phyloP scores from a whole-genome alignment of 2,329 filamentous ascomycete species.

The Epichloe uncinata region DNA sequence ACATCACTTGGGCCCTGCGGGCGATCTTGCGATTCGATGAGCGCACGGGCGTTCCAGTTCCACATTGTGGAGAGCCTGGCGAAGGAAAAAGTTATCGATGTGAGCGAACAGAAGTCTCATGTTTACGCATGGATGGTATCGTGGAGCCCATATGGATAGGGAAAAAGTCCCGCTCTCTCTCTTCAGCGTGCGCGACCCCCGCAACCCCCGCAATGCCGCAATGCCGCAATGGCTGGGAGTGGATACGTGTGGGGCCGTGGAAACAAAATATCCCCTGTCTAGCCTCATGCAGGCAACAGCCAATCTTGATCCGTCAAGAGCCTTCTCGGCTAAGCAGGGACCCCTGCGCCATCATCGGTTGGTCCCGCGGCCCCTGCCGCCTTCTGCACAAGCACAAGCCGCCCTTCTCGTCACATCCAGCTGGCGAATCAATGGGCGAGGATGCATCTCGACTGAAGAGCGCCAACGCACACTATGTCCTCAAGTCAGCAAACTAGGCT shows the following conservation, averaged over 20 bases:
- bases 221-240: not conserved
- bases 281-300: constrained; percentile 20
- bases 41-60: not conserved
- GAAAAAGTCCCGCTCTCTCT: too few relatives aligned
- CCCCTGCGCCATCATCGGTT: constrained; percentile 27
- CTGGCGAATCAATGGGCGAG: constrained; percentile 7
- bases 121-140: too few relatives aligned
- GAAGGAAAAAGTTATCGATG: too few relatives aligned
- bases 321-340: constrained; percentile 11
- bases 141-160: too few relatives aligned
- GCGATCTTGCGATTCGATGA: constrained; percentile 1
- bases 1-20: not conserved
- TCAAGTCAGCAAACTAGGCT: constrained; percentile 1
- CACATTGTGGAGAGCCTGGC: not conserved
- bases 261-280: constrained; percentile 8
- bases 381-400: constrained; percentile 27
- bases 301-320: constrained; percentile 26
- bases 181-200: too few relatives aligned
- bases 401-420: constrained; percentile 29
- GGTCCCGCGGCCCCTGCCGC: constrained; percentile 32
- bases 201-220: too few relatives aligned
- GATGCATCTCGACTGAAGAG: not conserved
- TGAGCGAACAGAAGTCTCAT: too few relatives aligned
- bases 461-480: constrained; percentile 1
- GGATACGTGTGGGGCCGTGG: not conserved